Percentiles rank a stretch among this genome's conserved stretches.
Conservation (phyloP, 805 yeast genomes). For the Citeromyces nyonsensis region DNA sequence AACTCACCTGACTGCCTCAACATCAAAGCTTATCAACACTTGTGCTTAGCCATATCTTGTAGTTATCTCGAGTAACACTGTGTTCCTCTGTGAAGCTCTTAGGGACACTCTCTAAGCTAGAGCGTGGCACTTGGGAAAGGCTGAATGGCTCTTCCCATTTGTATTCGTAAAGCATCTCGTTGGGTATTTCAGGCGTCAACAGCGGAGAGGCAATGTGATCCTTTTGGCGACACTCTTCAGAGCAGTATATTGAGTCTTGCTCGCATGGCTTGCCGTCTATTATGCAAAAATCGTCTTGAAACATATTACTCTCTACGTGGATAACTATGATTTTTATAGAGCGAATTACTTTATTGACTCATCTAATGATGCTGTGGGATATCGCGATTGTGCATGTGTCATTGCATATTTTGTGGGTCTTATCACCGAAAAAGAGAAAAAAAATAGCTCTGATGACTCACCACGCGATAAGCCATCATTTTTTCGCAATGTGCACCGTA, state of each 20-base stretch:
- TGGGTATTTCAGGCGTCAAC: no score
- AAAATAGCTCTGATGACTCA: not conserved
- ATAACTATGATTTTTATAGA: not conserved
- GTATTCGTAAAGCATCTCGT: no score
- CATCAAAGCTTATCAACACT: no score
- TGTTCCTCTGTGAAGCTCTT: no score
- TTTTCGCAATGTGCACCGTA: no score
- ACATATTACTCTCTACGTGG: no score
- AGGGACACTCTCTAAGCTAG: no score
- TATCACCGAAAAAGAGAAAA: constrained; percentile 3
- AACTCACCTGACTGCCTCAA: no score
- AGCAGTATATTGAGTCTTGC: constrained; percentile 5
- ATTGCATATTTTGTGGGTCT: constrained; percentile 4
- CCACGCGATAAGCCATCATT: constrained; percentile 7
- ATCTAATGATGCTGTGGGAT: constrained; percentile 1
- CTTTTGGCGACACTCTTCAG: constrained; percentile 4
- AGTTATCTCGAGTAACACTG: no score
- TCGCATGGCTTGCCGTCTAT: constrained; percentile 6
- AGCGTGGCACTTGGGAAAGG: no score
- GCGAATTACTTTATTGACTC: constrained; percentile 1
- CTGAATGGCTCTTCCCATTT: no score
- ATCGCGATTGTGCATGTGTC: not conserved
- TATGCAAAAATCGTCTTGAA: constrained; percentile 6
- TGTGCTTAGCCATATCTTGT: no score
- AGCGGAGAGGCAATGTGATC: constrained; percentile 1